A percentile compares a stretch with the other conserved stretches of the same genome.
Conservation (phyloP, 495 filamentous ascomycete species). For the Tuber brumale region DNA sequence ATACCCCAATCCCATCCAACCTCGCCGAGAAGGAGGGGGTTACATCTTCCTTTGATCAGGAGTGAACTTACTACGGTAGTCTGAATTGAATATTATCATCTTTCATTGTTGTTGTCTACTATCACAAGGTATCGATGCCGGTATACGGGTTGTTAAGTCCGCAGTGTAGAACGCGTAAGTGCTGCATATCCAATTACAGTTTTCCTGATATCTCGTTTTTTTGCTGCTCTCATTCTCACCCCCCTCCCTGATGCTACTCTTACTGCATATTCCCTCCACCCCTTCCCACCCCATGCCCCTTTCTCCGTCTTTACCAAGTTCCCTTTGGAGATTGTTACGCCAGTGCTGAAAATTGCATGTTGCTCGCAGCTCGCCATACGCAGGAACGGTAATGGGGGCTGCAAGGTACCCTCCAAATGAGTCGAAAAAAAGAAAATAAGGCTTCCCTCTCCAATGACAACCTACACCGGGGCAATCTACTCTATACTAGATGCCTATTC, state of each 20-base stretch:
- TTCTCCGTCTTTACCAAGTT: slow-evolving; percentile 25
- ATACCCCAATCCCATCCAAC: background rate
- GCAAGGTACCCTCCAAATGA: slow-evolving; percentile 34
- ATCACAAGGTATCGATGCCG: slow-evolving; percentile 25
- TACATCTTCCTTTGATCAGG: background rate
- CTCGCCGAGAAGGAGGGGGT: background rate
- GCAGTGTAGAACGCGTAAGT: slow-evolving; percentile 29
- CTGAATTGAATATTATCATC: background rate
- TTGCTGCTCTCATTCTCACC: background rate
- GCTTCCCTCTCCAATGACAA: slow-evolving; percentile 24
- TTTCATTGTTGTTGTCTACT: background rate
- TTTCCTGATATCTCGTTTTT: slow-evolving; percentile 22
- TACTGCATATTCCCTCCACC: slow-evolving; percentile 9
- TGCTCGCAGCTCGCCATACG: slow-evolving; percentile 33
- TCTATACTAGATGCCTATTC: slow-evolving; percentile 13
- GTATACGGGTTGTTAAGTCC: background rate
- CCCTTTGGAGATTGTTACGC: slow-evolving; percentile 15
- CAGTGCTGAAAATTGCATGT: slow-evolving; percentile 37
- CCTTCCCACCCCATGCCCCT: slow-evolving; percentile 13
- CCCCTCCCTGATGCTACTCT: background rate
- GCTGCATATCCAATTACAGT: slow-evolving; percentile 28
- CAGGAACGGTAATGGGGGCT: slow-evolving; percentile 36
- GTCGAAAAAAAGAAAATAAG: slow-evolving; percentile 25
- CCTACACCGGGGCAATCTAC: slow-evolving; percentile 15
- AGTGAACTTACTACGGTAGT: background rate